Conservation (phyloP, 768 basidiomycete species). For the Russula vinacea region DNA sequence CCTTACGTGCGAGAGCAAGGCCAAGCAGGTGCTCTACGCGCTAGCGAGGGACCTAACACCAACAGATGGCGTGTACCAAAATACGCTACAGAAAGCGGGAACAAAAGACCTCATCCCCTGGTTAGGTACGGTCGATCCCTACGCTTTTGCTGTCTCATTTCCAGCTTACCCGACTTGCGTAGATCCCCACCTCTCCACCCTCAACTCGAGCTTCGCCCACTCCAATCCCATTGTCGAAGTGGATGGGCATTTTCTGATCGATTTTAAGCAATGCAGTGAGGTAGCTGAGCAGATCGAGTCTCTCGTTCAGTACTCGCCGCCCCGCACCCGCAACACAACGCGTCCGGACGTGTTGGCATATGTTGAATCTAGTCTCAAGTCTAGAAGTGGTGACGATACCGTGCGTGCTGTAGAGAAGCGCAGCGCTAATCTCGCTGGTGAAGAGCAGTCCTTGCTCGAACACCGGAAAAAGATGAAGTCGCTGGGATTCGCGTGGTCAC, state of each 20-base stretch:
- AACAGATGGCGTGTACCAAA: neutral
- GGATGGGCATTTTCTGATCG: constrained; percentile 11
- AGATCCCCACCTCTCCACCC: constrained; percentile 14
- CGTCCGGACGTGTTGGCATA: constrained; percentile 10
- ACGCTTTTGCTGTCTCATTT: neutral
- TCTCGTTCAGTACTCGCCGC: constrained; percentile 12
- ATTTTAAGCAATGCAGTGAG: constrained; percentile 5
- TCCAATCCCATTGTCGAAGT: constrained; percentile 4
- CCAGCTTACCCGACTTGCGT: neutral
- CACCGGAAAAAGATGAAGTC: constrained; percentile 3
- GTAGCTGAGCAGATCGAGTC: constrained; percentile 17
- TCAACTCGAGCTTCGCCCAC: constrained; percentile 10
- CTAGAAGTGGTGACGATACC: neutral
- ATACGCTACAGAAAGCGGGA: neutral
- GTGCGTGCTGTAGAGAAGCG: neutral
- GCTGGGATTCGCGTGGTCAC: constrained; percentile 13
- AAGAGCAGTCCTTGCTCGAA: neutral
- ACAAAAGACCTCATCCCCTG: constrained; percentile 15
- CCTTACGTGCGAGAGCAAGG: constrained; percentile 20
- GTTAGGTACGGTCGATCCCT: constrained; percentile 5
- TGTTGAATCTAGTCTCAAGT: constrained; percentile 19
- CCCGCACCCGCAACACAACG: neutral
- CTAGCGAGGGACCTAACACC: neutral
- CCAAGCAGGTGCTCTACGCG: neutral
- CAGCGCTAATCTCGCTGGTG: neutral